Conservation (phyloP, 2,329 filamentous ascomycete genomes). For the Fusarium denticulatum region DNA sequence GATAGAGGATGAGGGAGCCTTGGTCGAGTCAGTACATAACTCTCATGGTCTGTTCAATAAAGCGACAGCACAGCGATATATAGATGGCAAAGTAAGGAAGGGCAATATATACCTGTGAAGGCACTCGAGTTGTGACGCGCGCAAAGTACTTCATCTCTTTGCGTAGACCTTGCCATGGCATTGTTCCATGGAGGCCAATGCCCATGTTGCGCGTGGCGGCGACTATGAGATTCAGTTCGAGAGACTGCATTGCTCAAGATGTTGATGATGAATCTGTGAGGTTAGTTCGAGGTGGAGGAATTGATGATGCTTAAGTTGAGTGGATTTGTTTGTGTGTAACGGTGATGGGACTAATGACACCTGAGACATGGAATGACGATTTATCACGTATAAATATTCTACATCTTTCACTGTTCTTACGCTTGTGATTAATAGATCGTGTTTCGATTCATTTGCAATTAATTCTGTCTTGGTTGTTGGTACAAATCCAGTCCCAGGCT, state of each 20-base stretch:
- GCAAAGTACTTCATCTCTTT: conserved; percentile 97
- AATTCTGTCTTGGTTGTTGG: not conserved
- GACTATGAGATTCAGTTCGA: conserved; percentile 87
- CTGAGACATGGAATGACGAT: not conserved
- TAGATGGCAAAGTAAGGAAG: not conserved
- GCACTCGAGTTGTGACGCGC: conserved; percentile 79
- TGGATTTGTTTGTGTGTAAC: conserved; percentile 27
- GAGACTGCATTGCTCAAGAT: conserved; percentile 47
- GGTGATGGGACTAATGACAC: not conserved
- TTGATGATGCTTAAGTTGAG: conserved; percentile 4
- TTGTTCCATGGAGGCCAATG: conserved; percentile 80
- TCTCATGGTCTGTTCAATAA: not conserved
- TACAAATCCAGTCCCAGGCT: not conserved
- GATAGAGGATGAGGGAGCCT: conserved; percentile 49
- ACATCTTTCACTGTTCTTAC: not conserved
- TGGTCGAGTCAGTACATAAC: conserved; percentile 13
- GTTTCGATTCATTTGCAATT: not conserved
- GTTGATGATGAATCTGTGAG: conserved; percentile 6
- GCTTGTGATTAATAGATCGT: not conserved
- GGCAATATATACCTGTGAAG: conserved; percentile 53
- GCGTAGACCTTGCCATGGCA: conserved; percentile 90
- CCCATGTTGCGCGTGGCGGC: conserved; percentile 92
- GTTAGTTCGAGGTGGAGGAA: not conserved
- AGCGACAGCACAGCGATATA: not conserved
- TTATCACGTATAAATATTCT: not conserved